Conservation (phyloP, 202 grass and related monocot species). For the Setaria viridis region DNA sequence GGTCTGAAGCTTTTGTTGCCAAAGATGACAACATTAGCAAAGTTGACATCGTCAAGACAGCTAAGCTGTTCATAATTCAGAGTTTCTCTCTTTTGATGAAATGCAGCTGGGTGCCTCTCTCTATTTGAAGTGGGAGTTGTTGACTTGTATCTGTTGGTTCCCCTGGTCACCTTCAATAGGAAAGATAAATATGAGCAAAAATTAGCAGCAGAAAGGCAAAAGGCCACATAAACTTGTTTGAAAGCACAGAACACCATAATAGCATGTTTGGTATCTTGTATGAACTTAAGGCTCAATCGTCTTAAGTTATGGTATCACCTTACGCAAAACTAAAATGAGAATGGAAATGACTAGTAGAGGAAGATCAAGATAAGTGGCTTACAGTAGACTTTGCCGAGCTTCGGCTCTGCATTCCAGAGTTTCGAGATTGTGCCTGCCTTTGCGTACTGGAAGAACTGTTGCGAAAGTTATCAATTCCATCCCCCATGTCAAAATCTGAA, state of each 20-base stretch:
- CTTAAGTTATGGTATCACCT: neutral
- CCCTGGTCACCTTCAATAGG: slow-evolving; percentile 48
- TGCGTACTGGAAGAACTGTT: slow-evolving; percentile 9
- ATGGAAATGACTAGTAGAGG: slow-evolving; percentile 5
- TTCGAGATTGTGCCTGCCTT: slow-evolving; percentile 37
- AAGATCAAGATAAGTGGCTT: slow-evolving; percentile 37
- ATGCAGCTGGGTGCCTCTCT: slow-evolving; percentile 31
- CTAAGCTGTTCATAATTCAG: slow-evolving; percentile 66
- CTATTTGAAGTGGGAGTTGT: slow-evolving; percentile 45
- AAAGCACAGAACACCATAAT: neutral
- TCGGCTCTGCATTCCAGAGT: slow-evolving; percentile 27
- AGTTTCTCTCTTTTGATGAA: slow-evolving; percentile 43
- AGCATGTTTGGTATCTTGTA: neutral
- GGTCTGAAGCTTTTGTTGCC: slow-evolving; percentile 76
- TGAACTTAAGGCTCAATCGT: neutral
- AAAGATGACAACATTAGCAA: slow-evolving; percentile 92
- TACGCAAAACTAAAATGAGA: slow-evolving; percentile 23
- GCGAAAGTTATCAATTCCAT: neutral
- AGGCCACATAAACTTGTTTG: neutral
- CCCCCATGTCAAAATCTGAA: slow-evolving; percentile 52
- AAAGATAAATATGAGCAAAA: slow-evolving; percentile 13
- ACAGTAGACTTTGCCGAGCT: slow-evolving; percentile 50
- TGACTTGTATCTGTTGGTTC: slow-evolving; percentile 33
- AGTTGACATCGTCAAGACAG: slow-evolving; percentile 63
- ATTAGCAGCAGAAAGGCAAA: slow-evolving; percentile 3